Conservation (phyloP, 345 rosid species). For the Bruguiera sexangula region DNA sequence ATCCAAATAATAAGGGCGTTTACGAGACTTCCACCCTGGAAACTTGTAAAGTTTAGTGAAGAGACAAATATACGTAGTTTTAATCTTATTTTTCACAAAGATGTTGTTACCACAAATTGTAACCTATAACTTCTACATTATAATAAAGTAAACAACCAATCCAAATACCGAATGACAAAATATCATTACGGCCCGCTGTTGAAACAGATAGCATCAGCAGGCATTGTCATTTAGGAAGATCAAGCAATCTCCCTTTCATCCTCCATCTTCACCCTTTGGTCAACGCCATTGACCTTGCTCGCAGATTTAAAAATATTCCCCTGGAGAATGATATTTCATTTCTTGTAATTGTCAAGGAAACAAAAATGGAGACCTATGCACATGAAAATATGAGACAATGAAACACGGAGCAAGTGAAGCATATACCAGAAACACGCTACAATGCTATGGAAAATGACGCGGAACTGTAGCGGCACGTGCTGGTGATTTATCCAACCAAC, state of each 20-base stretch:
- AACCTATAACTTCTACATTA: neutral
- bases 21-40: too few species aligned
- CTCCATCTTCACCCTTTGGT: conserved; percentile 36
- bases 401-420: neutral
- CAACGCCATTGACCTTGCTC: conserved; percentile 59
- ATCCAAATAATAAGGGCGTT: too few species aligned
- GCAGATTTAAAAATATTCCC: conserved; percentile 87
- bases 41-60: too few species aligned
- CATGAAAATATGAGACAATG: neutral
- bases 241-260: neutral
- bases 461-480: conserved; percentile 74
- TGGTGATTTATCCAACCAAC: conserved; percentile 91
- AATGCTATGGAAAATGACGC: conserved; percentile 73
- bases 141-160: neutral
- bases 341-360: neutral
- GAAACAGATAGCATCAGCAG: neutral
- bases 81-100: too few species aligned
- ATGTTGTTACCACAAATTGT: too few species aligned
- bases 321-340: conserved; percentile 36
- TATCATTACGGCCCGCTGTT: too few species aligned
- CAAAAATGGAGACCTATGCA: neutral
- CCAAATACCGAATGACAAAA: too few species aligned
- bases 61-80: too few species aligned
- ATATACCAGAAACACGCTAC: conserved; percentile 73
- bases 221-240: neutral